These are phyloP conservation scores for Omphalea diandra DNA, from an alignment of 441 rosid species.

Conservation along the genomic window DNA sequence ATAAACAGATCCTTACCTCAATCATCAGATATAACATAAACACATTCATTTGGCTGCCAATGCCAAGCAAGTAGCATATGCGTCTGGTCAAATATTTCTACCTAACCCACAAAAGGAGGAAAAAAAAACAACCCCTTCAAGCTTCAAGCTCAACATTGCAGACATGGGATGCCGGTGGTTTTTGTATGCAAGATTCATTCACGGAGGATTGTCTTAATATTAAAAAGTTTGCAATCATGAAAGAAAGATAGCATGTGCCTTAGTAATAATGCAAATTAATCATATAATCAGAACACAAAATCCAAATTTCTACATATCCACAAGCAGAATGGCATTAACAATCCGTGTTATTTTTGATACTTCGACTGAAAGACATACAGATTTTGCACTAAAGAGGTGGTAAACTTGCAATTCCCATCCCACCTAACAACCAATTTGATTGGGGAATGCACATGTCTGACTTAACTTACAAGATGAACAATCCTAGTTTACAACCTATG, in stretches of 20 bases:
- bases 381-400: not conserved
- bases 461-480: not conserved
- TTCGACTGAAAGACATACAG: not conserved
- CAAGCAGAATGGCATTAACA: not conserved
- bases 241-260: not conserved
- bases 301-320: not conserved
- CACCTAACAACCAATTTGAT: not conserved
- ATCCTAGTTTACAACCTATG: not conserved
- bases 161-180: not conserved
- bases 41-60: not conserved
- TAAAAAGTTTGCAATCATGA: not conserved
- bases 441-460: not conserved
- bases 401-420: not conserved
- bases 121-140: too few species aligned
- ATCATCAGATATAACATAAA: not conserved
- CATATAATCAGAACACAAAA: not conserved
- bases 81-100: not conserved
- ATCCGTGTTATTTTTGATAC: not conserved
- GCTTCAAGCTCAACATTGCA: too few species aligned
- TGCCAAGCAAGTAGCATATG: not conserved
- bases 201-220: not conserved
- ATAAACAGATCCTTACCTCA: not conserved
- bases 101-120: too few species aligned
- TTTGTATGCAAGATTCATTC: not conserved
- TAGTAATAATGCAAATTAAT: not conserved